Evolutionary conservation across 345 rosid genomes (phyloP).

Genomic region (Boechera retrofracta): DNA sequence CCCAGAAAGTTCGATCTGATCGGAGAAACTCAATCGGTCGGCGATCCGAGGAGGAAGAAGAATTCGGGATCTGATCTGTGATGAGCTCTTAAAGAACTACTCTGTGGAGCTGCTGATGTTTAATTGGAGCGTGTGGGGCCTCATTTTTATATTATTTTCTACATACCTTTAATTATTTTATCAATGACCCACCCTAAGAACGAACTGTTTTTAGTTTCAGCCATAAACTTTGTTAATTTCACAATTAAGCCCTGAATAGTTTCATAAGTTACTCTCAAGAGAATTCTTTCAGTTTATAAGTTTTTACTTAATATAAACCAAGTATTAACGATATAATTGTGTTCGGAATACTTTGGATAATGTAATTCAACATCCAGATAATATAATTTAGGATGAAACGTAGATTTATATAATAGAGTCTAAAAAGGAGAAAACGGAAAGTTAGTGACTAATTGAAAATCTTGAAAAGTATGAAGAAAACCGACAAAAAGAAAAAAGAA

Average conservation of each 20-base stretch:
- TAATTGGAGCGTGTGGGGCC: conserved; percentile 36
- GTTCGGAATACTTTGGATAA: too few species aligned
- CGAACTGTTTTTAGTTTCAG: neutral
- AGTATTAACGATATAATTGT: neutral
- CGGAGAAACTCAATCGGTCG: conserved; percentile 36
- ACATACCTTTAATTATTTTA: neutral
- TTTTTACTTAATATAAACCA: neutral
- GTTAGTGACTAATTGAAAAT: conserved; percentile 14
- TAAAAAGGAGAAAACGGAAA: neutral
- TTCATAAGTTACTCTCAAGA: neutral
- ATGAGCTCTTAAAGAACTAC: conserved; percentile 26
- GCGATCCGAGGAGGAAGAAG: conserved; percentile 35
- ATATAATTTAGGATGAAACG: neutral
- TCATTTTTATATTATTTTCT: too few species aligned
- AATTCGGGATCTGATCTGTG: conserved; percentile 40
- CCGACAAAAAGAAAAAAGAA: neutral
- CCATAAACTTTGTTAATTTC: neutral
- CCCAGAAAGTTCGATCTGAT: conserved; percentile 21
- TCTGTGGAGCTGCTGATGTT: conserved; percentile 2
- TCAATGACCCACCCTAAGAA: neutral
- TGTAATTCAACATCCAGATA: neutral
- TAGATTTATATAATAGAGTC: neutral
- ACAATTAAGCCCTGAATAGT: neutral
- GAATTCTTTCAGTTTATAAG: neutral
- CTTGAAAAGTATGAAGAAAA: neutral